Evolutionary conservation across 2,329 filamentous ascomycete species (phyloP).

Genomic region (Helicocarpus griseus): DNA sequence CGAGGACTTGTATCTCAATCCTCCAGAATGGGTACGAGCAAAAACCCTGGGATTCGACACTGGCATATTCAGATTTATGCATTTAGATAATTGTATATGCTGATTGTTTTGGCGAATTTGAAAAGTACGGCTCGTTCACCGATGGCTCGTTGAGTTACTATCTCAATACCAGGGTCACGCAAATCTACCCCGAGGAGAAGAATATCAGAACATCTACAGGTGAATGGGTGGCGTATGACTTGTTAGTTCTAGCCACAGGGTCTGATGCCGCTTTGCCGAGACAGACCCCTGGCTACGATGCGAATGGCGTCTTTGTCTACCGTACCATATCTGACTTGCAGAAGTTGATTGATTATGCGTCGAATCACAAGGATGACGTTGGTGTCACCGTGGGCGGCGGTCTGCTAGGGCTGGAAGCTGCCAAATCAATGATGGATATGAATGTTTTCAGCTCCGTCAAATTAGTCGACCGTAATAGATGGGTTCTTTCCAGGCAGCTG

Average conservation of each 20-base stretch:
- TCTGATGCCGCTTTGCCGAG: conserved; percentile 69
- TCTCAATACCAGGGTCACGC: conserved; percentile 63
- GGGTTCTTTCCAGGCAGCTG: conserved; percentile 73
- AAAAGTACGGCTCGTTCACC: conserved; percentile 58
- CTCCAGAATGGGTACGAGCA: conserved; percentile 63
- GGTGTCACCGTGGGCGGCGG: conserved; percentile 67
- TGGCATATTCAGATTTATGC: too few relatives aligned
- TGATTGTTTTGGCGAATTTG: conserved; percentile 6
- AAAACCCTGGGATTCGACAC: too few relatives aligned
- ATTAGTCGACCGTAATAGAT: conserved; percentile 71
- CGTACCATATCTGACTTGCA: conserved; percentile 75
- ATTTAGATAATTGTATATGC: too few relatives aligned
- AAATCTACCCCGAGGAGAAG: conserved; percentile 55
- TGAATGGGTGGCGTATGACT: conserved; percentile 62
- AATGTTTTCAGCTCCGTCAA: conserved; percentile 64
- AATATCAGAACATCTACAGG: conserved; percentile 61
- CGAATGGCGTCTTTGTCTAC: conserved; percentile 80
- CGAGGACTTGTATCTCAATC: conserved; percentile 81
- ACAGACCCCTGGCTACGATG: conserved; percentile 67
- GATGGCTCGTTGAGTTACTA: conserved; percentile 64
- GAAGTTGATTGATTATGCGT: conserved; percentile 63
- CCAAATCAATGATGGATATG: conserved; percentile 84
- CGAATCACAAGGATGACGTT: conserved; percentile 54
- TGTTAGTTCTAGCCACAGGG: conserved; percentile 74
- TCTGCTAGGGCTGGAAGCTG: conserved; percentile 75